A percentile compares a stretch with the other conserved stretches of the same genome.
phyloP scores from a whole-genome alignment of 1,284 basidiomycete genomes.

The Ustilago curta region DNA sequence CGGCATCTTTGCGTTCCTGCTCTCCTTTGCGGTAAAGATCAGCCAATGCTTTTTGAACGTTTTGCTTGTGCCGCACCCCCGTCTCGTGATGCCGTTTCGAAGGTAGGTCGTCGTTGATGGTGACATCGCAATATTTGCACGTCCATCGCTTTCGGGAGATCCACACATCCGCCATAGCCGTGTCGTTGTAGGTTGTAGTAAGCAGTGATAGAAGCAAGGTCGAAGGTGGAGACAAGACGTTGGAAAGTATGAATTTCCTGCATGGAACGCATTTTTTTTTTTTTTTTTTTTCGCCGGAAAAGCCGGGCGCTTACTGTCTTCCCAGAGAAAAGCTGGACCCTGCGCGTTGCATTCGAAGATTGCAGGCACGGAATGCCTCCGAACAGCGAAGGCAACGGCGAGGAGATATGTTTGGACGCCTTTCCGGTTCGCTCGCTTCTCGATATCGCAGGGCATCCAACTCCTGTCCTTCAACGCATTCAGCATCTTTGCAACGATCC shows the following conservation, averaged over 20 bases:
- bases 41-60: conserved; percentile 89
- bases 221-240: not conserved
- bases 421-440: not conserved
- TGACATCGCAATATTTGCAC: conserved; percentile 68
- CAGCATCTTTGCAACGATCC: not conserved
- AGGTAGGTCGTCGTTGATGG: conserved; percentile 68
- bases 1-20: conserved; percentile 84
- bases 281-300: not conserved
- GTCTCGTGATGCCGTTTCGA: conserved; percentile 92
- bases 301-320: conserved; percentile 5
- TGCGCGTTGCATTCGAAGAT: conserved; percentile 11
- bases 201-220: not conserved
- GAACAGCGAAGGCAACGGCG: conserved; percentile 1
- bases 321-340: conserved; percentile 22
- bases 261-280: not conserved
- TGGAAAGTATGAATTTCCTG: not conserved
- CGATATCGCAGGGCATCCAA: not conserved
- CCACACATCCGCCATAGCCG: conserved; percentile 64
- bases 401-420: not conserved
- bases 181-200: not conserved
- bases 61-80: conserved; percentile 92
- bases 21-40: conserved; percentile 93
- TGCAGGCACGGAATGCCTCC: not conserved
- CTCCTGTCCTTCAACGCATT: not conserved
- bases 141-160: conserved; percentile 66